phyloP scores from a whole-genome alignment of 768 basidiomycete genomes.

The Pleurotus cornucopiae region DNA sequence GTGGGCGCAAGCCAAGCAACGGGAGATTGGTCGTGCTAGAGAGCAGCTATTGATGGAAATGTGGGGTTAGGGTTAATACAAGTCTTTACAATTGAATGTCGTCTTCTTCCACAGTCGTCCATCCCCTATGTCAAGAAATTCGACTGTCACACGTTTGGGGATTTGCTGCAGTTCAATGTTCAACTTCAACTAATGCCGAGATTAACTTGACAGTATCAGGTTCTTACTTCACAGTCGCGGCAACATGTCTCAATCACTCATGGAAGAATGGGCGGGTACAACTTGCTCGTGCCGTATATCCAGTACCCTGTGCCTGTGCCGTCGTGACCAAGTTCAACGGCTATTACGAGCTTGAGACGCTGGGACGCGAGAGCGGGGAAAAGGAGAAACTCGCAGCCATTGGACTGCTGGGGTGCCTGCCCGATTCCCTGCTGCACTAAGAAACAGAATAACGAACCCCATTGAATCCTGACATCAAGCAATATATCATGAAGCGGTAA shows the following conservation, averaged over 20 bases:
- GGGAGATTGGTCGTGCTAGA: background rate
- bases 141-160: conserved; percentile 18
- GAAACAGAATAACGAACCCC: too few relatives aligned
- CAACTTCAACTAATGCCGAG: background rate
- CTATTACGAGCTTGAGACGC: conserved; percentile 30
- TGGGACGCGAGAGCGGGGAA: background rate
- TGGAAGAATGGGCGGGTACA: conserved; percentile 31
- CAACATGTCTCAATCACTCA: conserved; percentile 20
- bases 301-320: conserved; percentile 29
- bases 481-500: too few relatives aligned
- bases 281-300: conserved; percentile 21
- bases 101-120: too few relatives aligned
- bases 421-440: too few relatives aligned
- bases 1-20: background rate
- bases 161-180: background rate
- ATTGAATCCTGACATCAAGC: too few relatives aligned
- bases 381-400: conserved; percentile 29
- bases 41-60: conserved; percentile 7
- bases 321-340: conserved; percentile 49
- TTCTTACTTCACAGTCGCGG: too few relatives aligned
- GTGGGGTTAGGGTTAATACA: too few relatives aligned
- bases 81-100: too few relatives aligned
- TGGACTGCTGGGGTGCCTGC: conserved; percentile 32
- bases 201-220: too few relatives aligned
- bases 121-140: too few relatives aligned